Conservation (phyloP, 495 filamentous ascomycete species). For the Podospora pseudopauciseta region DNA sequence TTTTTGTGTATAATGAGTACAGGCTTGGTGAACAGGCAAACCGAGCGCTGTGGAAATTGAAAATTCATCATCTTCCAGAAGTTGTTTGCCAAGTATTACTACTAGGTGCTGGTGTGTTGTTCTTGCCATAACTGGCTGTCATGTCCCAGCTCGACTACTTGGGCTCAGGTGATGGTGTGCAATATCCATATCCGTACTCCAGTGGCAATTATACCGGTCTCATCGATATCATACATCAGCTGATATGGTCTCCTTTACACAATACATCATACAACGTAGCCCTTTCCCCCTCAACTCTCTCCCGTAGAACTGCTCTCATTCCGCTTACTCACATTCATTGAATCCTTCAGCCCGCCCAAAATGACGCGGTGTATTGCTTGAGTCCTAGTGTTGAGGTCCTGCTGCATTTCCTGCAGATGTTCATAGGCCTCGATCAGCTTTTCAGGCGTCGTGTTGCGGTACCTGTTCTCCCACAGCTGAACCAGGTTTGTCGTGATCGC, state of each 20-base stretch:
- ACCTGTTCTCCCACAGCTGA: constrained; percentile 19
- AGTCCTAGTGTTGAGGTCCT: constrained; percentile 20
- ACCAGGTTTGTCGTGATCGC: background rate
- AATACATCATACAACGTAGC: background rate
- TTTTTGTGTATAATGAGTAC: background rate
- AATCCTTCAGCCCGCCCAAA: constrained; percentile 7
- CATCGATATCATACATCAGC: no score
- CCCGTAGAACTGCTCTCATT: background rate
- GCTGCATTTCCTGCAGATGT: constrained; percentile 20
- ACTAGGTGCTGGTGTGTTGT: no score
- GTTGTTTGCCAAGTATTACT: no score
- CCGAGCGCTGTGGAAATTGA: no score
- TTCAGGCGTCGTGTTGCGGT: constrained; percentile 9
- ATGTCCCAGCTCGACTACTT: no score
- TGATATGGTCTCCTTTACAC: no score
- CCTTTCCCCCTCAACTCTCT: background rate
- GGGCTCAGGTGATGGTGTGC: no score
- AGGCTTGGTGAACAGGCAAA: background rate
- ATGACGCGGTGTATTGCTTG: constrained; percentile 24
- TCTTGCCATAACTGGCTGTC: no score
- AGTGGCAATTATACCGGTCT: no score
- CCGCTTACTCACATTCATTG: background rate
- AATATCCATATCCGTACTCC: no score
- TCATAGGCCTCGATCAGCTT: constrained; percentile 12
- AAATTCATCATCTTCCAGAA: no score